Evolutionary conservation across 371 early-diverging fungal species (phyloP), one percentile per base, ranked within the genome.

Genomic region (Entomophthora muscae): DNA sequence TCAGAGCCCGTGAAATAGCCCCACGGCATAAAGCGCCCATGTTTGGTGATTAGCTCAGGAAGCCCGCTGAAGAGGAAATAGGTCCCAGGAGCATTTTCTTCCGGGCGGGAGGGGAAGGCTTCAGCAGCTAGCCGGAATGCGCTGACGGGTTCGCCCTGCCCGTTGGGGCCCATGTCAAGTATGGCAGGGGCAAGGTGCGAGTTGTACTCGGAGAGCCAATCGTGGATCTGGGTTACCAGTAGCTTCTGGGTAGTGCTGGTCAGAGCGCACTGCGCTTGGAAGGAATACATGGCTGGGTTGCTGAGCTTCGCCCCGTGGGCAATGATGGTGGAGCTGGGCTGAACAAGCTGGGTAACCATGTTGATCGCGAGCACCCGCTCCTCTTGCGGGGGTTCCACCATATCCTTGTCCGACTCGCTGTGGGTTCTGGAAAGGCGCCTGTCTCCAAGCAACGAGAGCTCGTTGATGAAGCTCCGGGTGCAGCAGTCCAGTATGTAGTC

Each of bases 401-500:
- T 32, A 55, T 23, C n/a, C 31, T 33, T 61, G 33, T 61, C 61
- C n/a, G 61, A 61, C 31, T 57, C 57, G 17, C 7, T 7, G 30
- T 61, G 61, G n/a, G 24, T 32, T 32, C 52, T 1, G 22, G 61
- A 22, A 31, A 61, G 23, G 17, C n/a, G 32, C n/a, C 33, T 32
- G 2, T 61, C 61, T 29, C 42, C 26, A n/a, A 22, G 22, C 27
- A 55, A 24, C 1, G 42, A 32, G 17, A 61, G 23, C 42, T 61
- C 61, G 24, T 32, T 61, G 23, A 61, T 7, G n/a, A 61, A 61
- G 24, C 30, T 61, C 31, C 31, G 65, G 32, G 63, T 68, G 0
- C 71, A 70, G 1, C 67, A 70, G 71, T 88, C 89, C 24, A 86
- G 72, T 12, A 80, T 69, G 64, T 85, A 88, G 57, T 89, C 88